A percentile compares a stretch with the other conserved stretches of the same genome.
Evolutionary conservation across 495 filamentous ascomycete species (phyloP).

Genomic region (Glarea lozoyensis): DNA sequence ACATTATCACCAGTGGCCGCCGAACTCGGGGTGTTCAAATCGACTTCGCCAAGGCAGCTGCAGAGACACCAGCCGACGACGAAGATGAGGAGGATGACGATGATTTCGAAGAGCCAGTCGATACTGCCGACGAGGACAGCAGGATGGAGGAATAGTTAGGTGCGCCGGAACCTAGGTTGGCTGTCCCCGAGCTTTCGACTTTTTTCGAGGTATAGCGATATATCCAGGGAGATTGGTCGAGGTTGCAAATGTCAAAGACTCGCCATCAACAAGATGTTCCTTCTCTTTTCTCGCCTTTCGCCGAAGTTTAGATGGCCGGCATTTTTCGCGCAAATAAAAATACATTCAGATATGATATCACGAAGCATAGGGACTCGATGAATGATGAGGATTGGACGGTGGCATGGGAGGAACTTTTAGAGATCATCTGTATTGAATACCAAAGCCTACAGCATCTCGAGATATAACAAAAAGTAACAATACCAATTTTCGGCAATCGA

Average conservation of each 20-base stretch:
- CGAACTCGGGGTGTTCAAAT: slow-evolving; percentile 77
- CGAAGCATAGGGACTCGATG: no score
- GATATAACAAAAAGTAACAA: no score
- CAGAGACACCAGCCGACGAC: slow-evolving; percentile 55
- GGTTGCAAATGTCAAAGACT: background rate
- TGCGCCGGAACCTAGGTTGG: slow-evolving; percentile 1
- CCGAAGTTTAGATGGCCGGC: no score
- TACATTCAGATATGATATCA: no score
- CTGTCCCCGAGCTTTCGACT: slow-evolving; percentile 3
- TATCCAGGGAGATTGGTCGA: slow-evolving; percentile 7
- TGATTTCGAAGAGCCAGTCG: slow-evolving; percentile 15
- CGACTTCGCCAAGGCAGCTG: slow-evolving; percentile 74
- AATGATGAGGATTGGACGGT: no score
- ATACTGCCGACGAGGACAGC: slow-evolving; percentile 12
- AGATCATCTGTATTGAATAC: no score
- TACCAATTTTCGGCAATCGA: no score
- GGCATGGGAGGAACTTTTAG: no score
- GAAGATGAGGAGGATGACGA: slow-evolving; percentile 71
- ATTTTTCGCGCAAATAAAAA: no score
- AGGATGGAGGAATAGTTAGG: slow-evolving; percentile 19
- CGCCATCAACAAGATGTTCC: slow-evolving; percentile 7
- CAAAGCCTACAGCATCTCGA: no score
- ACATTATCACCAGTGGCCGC: slow-evolving; percentile 69
- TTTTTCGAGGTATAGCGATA: no score
- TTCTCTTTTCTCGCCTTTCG: slow-evolving; percentile 1